These are phyloP conservation scores for Kingdonia uniflora DNA, from an alignment of 164 flowering plant genomes.

Conservation along the genomic window DNA sequence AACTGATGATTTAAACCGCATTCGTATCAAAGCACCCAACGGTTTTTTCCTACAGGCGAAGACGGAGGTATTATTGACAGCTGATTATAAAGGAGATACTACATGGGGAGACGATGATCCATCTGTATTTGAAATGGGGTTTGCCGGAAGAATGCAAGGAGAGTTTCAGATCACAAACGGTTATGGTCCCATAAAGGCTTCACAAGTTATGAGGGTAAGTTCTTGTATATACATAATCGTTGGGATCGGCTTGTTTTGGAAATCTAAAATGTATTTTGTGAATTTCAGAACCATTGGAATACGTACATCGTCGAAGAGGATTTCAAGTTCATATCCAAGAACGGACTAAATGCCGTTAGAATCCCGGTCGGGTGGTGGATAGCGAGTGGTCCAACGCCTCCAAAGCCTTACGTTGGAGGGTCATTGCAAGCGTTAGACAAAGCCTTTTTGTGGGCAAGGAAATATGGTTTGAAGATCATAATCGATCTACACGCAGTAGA, in stretches of 20 bases:
- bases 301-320: slow-evolving; percentile 38
- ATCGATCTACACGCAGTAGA: slow-evolving; percentile 64
- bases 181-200: slow-evolving; percentile 38
- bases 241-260: too few relatives aligned
- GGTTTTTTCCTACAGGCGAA: slow-evolving; percentile 38
- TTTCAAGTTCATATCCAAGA: slow-evolving; percentile 35
- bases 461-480: slow-evolving; percentile 31
- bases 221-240: too few relatives aligned
- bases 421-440: slow-evolving; percentile 39
- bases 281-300: slow-evolving; percentile 40
- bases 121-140: slow-evolving; percentile 34
- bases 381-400: slow-evolving; percentile 42
- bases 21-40: slow-evolving; percentile 51
- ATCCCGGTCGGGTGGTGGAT: slow-evolving; percentile 71
- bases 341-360: slow-evolving; percentile 45
- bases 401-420: slow-evolving; percentile 46
- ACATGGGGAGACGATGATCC: slow-evolving; percentile 42
- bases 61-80: slow-evolving; percentile 27
- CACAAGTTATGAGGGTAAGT: slow-evolving; percentile 36
- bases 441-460: slow-evolving; percentile 49
- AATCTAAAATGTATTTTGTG: too few relatives aligned
- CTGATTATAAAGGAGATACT: slow-evolving; percentile 31
- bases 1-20: slow-evolving; percentile 20
- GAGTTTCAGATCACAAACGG: slow-evolving; percentile 64
- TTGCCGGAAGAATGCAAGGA: slow-evolving; percentile 21